Base-by-base conservation (phyloP, 306 rosid genomes). In the Cajanus cajan region DNA sequence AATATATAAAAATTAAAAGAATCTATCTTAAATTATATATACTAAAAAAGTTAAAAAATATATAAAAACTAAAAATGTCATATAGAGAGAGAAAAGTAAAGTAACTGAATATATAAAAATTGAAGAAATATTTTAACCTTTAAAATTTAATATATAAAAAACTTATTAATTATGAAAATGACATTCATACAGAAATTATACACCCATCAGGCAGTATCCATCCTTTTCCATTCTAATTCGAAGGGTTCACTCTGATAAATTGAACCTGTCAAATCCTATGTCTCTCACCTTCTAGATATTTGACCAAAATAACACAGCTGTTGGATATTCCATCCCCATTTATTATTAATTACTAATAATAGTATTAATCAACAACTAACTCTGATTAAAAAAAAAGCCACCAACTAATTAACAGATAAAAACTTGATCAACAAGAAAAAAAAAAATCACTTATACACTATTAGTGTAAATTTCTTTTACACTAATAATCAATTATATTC, bases 261-360 rank as follows among this genome's bases (percentile, higher is more conserved):
- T 39, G 76, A 80, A 73, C 33, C 4, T 31, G 51, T 80, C 76
- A 47, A 74, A 55, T 67, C 44, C 41, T 15, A 6, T 39, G 5
- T 8, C 31, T 18, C 68, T 18, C 68, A 16, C 61, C 78, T 82
- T 82, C 85, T 76, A 69, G 85, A 76, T 50, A 59, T 16, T 76
- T 82, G 85, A 82, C 85, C 61, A 47, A 82, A 75, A 45, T 59
- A 18, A 37, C 24, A 73, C 24, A 45, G 39, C 21, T 31, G 31
- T 67, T 33, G 68, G 43, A 28, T 31, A 41, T 9, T 71, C 24
- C 21, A 44, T 21, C 69, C 22, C 13, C 11, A 28, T 51, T 73
- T 39, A 8, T 37, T 65, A 74, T 31, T 58, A 44, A 59, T 24
- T 21, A 68, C 6, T 25, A 50, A 48, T 58, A 71, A 14, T n/a